Base-by-base conservation (phyloP, 306 rosid genomes). In the Astragalus glycyphyllos region DNA sequence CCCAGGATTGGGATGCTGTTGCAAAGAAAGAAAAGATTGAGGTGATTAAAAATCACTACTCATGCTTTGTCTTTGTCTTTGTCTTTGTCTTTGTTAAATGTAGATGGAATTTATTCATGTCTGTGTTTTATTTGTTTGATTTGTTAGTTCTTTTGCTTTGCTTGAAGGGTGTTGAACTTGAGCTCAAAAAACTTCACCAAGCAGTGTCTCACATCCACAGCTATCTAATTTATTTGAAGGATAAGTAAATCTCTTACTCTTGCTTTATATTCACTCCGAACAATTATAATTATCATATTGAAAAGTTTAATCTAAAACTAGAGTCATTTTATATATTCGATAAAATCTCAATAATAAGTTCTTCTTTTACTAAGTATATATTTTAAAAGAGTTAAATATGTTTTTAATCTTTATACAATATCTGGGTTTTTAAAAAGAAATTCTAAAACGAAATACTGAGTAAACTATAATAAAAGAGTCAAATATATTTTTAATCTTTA, bases 1-100 rank as follows among this genome's bases (percentile, higher is more conserved):
- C 87, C 29, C 49, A 70, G 81, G 82, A 84, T 74, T 84, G 87
- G 87, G 85, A 80, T 1, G 69, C 85, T 8, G 85, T 84, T 77
- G 87, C 87, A 42, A 84, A 50, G 76, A 80, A 84, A 68, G 83
- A 84, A 35, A 84, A 76, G 59, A 77, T 84, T 29, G 85, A 84
- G 83, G 87, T 81, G 23, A 66, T 41, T n/a, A 34, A 16, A 37
- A 60, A 10, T 5, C 20, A 10, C 5, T 7, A 12, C 49, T 62
- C 34, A 35, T 50, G 9, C 51, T 71, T 46, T 26, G 14, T n/a
- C 7, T 0, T 40, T 55, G 13, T 57, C 7, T 0, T 40, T 55
- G 13, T 57, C 51, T 71, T 46, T 26, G 14, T n/a, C 7, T 0
- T 40, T 55, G 13, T 57, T 20, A 29, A 3, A n/a, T 37, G 8